phyloP scores from a whole-genome alignment of 306 rosid genomes.

The Astragalus membranaceus region DNA sequence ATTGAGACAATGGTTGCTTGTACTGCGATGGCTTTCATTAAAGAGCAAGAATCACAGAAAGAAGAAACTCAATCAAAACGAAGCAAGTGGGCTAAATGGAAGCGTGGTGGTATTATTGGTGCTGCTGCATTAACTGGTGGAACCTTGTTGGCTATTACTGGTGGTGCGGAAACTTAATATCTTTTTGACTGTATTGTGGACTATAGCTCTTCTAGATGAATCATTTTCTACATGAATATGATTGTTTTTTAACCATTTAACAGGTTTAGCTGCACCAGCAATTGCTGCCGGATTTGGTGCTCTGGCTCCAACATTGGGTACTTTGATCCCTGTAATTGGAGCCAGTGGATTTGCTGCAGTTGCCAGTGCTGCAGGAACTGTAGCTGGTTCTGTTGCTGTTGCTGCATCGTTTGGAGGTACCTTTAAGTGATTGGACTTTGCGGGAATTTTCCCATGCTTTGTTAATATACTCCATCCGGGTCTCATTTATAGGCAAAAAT shows the following conservation, averaged over 20 bases:
- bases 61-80: constrained; percentile 45
- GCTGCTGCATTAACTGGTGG: constrained; percentile 98
- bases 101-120: constrained; percentile 94
- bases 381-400: constrained; percentile 93
- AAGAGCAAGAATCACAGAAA: constrained; percentile 45
- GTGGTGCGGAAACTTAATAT: constrained; percentile 54
- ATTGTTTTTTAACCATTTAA: constrained; percentile 26
- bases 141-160: constrained; percentile 82
- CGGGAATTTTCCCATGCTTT: neutral
- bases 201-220: neutral
- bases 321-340: constrained; percentile 83
- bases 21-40: constrained; percentile 78
- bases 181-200: constrained; percentile 6
- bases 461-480: neutral
- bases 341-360: constrained; percentile 93
- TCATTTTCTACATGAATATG: neutral
- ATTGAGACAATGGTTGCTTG: constrained; percentile 89
- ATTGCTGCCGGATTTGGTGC: constrained; percentile 91
- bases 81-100: constrained; percentile 73
- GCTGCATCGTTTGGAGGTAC: constrained; percentile 97
- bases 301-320: constrained; percentile 91
- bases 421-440: constrained; percentile 1
- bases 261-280: constrained; percentile 98
- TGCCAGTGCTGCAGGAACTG: constrained; percentile 90
- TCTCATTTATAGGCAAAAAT: no score